These are phyloP conservation scores for Ogataea hybrid DNA, from an alignment of 1,139 yeast genomes.

Conservation along the genomic window DNA sequence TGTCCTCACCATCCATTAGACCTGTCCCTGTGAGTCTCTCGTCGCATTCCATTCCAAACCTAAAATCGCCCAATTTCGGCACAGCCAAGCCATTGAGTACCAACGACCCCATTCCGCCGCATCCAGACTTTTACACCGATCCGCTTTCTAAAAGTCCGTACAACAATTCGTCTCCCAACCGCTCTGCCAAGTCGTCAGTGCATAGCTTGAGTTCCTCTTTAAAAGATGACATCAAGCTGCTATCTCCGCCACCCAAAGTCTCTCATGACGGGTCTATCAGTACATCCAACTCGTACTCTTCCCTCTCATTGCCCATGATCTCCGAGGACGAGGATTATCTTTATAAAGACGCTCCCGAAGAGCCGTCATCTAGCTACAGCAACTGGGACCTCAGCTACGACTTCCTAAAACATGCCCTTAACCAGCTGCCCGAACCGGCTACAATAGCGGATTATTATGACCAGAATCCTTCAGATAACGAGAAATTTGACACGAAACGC, in stretches of 20 bases:
- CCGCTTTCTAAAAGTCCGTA: constrained; percentile 11
- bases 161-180: constrained; percentile 7
- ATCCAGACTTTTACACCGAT: constrained; percentile 11
- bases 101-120: not conserved
- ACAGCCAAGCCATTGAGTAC: not conserved
- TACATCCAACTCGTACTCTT: constrained; percentile 17
- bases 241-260: constrained; percentile 10
- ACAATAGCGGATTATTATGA: not conserved
- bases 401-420: not conserved
- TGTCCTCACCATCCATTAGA: not conserved
- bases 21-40: not conserved
- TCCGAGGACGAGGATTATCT: constrained; percentile 19
- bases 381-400: constrained; percentile 1
- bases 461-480: not conserved
- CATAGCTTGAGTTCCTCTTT: constrained; percentile 8
- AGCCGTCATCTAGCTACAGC: constrained; percentile 1
- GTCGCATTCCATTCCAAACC: constrained; percentile 8
- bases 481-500: not conserved
- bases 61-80: constrained; percentile 12
- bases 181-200: constrained; percentile 6
- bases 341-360: not conserved
- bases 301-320: constrained; percentile 19
- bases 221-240: constrained; percentile 7
- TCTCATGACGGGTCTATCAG: constrained; percentile 5
- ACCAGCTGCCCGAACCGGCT: constrained; percentile 1